Conservation (phyloP, 139 green algal species). For the Medakamo hakoo region DNA sequence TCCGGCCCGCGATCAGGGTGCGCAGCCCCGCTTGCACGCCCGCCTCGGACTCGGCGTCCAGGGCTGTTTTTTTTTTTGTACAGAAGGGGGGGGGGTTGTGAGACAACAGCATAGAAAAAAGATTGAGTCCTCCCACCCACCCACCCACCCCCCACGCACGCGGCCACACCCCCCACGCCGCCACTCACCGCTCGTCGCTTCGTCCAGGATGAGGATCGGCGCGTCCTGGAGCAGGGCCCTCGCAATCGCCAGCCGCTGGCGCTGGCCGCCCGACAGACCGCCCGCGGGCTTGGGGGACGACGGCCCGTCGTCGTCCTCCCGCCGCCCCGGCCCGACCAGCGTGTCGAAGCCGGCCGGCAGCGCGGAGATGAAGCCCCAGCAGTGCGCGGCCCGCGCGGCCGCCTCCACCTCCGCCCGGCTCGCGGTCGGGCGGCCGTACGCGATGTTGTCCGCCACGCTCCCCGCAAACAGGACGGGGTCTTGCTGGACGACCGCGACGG, state of each 20-base stretch:
- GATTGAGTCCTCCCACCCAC: not conserved
- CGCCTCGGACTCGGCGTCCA: constrained; percentile 33
- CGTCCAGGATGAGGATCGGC: constrained; percentile 47
- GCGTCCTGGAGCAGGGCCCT: constrained; percentile 47
- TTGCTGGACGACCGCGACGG: constrained; percentile 56
- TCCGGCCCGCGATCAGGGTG: constrained; percentile 26
- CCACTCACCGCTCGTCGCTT: constrained; percentile 28
- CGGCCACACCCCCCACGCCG: not conserved
- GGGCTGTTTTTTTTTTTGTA: too few relatives aligned
- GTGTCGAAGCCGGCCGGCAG: constrained; percentile 24
- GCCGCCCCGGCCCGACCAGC: constrained; percentile 14
- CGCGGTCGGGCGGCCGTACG: constrained; percentile 36
- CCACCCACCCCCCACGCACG: too few relatives aligned
- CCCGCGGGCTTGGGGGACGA: not conserved
- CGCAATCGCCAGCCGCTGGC: constrained; percentile 64
- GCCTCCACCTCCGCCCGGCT: constrained; percentile 22
- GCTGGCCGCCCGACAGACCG: constrained; percentile 51
- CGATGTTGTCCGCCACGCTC: constrained; percentile 77
- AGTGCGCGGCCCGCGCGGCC: constrained; percentile 43
- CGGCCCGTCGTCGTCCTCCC: too few relatives aligned
- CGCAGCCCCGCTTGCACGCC: constrained; percentile 37
- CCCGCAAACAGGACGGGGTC: constrained; percentile 70
- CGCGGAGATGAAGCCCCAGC: constrained; percentile 47
- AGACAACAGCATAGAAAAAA: not conserved
- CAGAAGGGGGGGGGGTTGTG: too few relatives aligned